A percentile compares a stretch with the other conserved stretches of the same genome.
These are phyloP conservation scores for Penicillium goetzii DNA, from an alignment of 495 filamentous ascomycete genomes.

Conservation along the genomic window DNA sequence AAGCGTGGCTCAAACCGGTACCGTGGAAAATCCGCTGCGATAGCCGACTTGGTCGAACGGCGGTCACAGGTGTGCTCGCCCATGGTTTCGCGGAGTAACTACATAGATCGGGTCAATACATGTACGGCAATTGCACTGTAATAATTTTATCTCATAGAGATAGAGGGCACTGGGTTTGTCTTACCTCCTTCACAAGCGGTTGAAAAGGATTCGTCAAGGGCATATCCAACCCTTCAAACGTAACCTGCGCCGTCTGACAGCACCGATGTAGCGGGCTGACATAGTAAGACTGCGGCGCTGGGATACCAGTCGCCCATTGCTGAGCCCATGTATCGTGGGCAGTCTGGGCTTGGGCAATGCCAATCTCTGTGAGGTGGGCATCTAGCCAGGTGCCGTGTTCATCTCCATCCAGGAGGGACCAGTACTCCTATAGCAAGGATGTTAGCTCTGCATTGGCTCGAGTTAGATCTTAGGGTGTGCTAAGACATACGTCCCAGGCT, in stretches of 20 bases:
- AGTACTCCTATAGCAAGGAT: conserved; percentile 58
- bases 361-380: conserved; percentile 65
- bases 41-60: conserved; percentile 61
- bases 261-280: conserved; percentile 75
- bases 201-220: conserved; percentile 56
- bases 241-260: conserved; percentile 64
- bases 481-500: conserved; percentile 61
- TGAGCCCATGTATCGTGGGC: conserved; percentile 67
- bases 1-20: conserved; percentile 69
- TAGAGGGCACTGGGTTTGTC: conserved; percentile 1
- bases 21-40: conserved; percentile 58
- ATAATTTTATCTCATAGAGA: no score
- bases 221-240: conserved; percentile 60
- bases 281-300: conserved; percentile 70
- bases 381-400: conserved; percentile 70
- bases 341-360: conserved; percentile 64
- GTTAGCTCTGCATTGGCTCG: neutral
- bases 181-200: conserved; percentile 69
- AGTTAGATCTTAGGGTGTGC: no score
- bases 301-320: conserved; percentile 59
- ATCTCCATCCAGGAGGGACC: conserved; percentile 74
- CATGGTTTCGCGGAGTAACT: conserved; percentile 71
- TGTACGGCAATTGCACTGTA: neutral
- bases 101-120: neutral
- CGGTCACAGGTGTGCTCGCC: conserved; percentile 83